Evolutionary conservation across 495 filamentous ascomycete species (phyloP).

Genomic region (Penicillium ucsense): DNA sequence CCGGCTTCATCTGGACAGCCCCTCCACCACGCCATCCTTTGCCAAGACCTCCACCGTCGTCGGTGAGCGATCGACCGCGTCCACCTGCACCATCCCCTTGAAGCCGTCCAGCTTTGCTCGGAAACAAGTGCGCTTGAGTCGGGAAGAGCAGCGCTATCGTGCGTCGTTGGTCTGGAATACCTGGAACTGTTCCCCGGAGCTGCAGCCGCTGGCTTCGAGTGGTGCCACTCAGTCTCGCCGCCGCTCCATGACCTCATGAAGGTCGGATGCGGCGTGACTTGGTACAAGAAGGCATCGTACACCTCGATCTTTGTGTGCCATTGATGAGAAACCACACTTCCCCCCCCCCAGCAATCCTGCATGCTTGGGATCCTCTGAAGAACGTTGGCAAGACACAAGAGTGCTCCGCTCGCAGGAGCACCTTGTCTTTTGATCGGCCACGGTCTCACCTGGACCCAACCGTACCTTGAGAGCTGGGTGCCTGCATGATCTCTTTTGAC

Average conservation of each 20-base stretch:
- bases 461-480: no score
- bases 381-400: no score
- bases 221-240: slow-evolving; percentile 14
- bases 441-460: background rate
- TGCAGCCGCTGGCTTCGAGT: slow-evolving; percentile 13
- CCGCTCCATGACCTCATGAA: slow-evolving; percentile 21
- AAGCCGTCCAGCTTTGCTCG: slow-evolving; percentile 24
- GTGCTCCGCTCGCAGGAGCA: background rate
- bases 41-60: slow-evolving; percentile 8
- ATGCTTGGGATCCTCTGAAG: no score
- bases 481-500: no score
- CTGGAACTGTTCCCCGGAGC: slow-evolving; percentile 18
- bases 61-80: slow-evolving; percentile 7
- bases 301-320: background rate
- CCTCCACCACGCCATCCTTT: slow-evolving; percentile 14
- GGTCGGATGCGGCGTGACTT: background rate
- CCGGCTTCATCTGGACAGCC: slow-evolving; percentile 19
- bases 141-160: slow-evolving; percentile 26
- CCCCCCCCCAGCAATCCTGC: no score
- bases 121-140: slow-evolving; percentile 21
- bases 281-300: background rate
- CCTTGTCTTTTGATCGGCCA: no score
- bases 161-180: slow-evolving; percentile 15
- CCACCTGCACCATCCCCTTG: slow-evolving; percentile 17
- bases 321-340: background rate